Conservation (phyloP, 2,329 filamentous ascomycete genomes). For the Colletotrichum sp. region DNA sequence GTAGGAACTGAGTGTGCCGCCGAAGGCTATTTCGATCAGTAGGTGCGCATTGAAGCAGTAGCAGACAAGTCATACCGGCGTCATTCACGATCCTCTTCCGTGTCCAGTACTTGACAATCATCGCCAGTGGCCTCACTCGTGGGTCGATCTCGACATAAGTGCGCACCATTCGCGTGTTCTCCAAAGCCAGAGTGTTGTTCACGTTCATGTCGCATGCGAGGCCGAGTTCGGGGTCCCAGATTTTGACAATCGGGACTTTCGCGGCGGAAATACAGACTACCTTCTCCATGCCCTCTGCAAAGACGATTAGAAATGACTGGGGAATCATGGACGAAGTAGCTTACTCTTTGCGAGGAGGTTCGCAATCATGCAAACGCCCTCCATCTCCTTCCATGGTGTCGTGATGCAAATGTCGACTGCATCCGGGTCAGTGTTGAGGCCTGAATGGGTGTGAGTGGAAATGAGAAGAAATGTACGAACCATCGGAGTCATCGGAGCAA, state of each 20-base stretch:
- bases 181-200: slow-evolving; percentile 92
- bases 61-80: slow-evolving; percentile 72
- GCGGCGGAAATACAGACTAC: slow-evolving; percentile 94
- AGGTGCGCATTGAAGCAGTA: slow-evolving; percentile 15
- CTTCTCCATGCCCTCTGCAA: slow-evolving; percentile 91
- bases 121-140: slow-evolving; percentile 87
- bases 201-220: slow-evolving; percentile 98
- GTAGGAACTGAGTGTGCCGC: slow-evolving; percentile 95
- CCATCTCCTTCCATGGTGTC: slow-evolving; percentile 84
- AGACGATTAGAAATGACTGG: not conserved
- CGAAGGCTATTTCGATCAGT: slow-evolving; percentile 67
- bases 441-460: not conserved
- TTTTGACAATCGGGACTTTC: slow-evolving; percentile 98
- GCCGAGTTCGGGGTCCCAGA: slow-evolving; percentile 92
- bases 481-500: slow-evolving; percentile 95
- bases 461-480: slow-evolving; percentile 55
- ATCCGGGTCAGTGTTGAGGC: slow-evolving; percentile 32
- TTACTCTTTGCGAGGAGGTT: slow-evolving; percentile 84
- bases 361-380: slow-evolving; percentile 89
- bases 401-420: slow-evolving; percentile 97
- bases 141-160: slow-evolving; percentile 95
- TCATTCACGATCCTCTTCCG: slow-evolving; percentile 92
- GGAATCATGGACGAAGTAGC: slow-evolving; percentile 34
- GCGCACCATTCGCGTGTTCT: slow-evolving; percentile 97
- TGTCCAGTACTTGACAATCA: slow-evolving; percentile 98